Percentiles rank a stretch among this genome's conserved stretches.
Conservation (phyloP, 2,329 filamentous ascomycete species). For the Seiridium unicorne region DNA sequence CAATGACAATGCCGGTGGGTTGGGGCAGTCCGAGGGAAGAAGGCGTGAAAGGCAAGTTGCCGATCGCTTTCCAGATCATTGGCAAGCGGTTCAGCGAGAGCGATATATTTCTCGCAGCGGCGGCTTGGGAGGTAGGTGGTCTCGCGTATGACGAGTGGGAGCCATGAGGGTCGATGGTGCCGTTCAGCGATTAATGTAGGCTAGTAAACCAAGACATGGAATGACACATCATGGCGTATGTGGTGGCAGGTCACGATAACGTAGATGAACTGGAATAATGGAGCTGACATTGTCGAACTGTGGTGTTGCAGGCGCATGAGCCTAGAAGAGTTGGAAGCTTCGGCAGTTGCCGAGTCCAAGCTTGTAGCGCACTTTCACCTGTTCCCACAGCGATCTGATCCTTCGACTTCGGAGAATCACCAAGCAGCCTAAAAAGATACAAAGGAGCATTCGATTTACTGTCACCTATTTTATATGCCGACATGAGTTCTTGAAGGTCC, state of each 20-base stretch:
- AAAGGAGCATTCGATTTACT: neutral
- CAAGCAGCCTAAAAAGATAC: neutral
- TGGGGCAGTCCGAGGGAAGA: constrained; percentile 19
- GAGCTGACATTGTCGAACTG: too few species aligned
- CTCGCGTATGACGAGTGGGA: constrained; percentile 22
- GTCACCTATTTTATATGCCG: too few species aligned
- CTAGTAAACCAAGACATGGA: neutral
- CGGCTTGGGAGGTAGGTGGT: constrained; percentile 29
- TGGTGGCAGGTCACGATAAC: too few species aligned
- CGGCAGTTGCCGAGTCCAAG: neutral
- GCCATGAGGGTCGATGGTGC: neutral
- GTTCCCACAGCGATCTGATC: neutral
- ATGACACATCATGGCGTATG: too few species aligned
- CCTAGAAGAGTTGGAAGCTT: neutral
- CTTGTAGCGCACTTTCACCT: neutral
- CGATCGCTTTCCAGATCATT: constrained; percentile 30
- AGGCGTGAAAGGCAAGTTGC: constrained; percentile 19
- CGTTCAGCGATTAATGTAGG: neutral
- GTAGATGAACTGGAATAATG: too few species aligned
- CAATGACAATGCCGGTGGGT: constrained; percentile 43
- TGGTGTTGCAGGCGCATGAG: too few species aligned
- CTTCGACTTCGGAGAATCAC: neutral
- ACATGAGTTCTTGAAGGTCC: too few species aligned
- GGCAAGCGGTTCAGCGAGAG: constrained; percentile 26
- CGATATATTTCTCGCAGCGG: constrained; percentile 24